Evolutionary conservation across 345 rosid species (phyloP).

Genomic region (Rhizophora mangle): DNA sequence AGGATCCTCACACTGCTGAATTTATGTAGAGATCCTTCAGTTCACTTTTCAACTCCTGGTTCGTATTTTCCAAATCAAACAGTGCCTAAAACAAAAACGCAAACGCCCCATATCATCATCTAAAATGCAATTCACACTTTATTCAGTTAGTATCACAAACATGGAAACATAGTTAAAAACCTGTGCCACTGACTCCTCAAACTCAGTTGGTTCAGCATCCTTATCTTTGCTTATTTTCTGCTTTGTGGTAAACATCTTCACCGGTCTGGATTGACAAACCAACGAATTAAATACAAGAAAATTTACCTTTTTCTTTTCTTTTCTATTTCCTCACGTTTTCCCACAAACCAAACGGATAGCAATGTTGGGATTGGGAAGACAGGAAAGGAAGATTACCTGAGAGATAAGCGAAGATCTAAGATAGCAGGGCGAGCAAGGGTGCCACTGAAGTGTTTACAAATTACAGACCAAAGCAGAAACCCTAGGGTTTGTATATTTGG

Average conservation of each 20-base stretch:
- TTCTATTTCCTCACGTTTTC: not conserved
- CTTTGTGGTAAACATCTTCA: conserved; percentile 66
- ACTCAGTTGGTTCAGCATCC: conserved; percentile 71
- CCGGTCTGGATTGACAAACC: not conserved
- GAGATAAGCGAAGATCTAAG: not conserved
- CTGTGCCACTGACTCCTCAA: conserved; percentile 87
- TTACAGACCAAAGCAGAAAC: not conserved
- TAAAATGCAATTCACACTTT: not conserved
- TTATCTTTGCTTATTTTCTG: conserved; percentile 79
- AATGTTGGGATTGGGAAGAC: no score
- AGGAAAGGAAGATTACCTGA: not conserved
- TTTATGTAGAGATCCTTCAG: conserved; percentile 79
- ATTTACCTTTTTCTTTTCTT: not conserved
- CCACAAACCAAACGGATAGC: not conserved
- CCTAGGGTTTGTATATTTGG: conserved; percentile 2
- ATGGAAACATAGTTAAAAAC: conserved; percentile 21
- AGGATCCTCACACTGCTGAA: conserved; percentile 58
- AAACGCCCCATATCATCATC: not conserved
- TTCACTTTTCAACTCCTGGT: conserved; percentile 77
- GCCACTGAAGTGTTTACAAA: not conserved
- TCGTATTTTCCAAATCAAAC: conserved; percentile 80
- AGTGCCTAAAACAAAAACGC: conserved; percentile 42
- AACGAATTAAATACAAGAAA: no score
- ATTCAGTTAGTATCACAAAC: not conserved
- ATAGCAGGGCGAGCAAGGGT: not conserved